A percentile compares a stretch with the other conserved stretches of the same genome.
phyloP scores from a whole-genome alignment of 2,329 filamentous ascomycete species.

The Alternaria sp. region DNA sequence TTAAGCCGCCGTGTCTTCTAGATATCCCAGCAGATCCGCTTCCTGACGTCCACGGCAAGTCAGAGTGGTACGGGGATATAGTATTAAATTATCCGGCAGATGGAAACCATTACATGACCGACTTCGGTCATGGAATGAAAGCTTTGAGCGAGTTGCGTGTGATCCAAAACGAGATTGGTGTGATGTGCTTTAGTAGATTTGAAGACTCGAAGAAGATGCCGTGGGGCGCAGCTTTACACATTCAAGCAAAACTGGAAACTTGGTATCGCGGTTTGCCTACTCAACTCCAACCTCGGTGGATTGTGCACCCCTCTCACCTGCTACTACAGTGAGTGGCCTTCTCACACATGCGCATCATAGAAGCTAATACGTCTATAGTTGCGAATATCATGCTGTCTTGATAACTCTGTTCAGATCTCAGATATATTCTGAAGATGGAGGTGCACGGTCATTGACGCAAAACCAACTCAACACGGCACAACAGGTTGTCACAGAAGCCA shows the following conservation, averaged over 20 bases:
- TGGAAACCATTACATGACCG: background rate
- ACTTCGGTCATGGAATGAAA: conserved; percentile 17
- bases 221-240: conserved; percentile 11
- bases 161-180: conserved; percentile 18
- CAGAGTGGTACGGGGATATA: conserved; percentile 31
- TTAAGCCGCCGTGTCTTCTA: conserved; percentile 17
- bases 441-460: background rate
- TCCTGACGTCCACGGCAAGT: conserved; percentile 18
- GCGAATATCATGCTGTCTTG: conserved; percentile 6
- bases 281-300: conserved; percentile 9
- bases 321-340: conserved; percentile 20
- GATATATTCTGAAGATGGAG: background rate
- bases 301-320: conserved; percentile 20
- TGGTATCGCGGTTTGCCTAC: conserved; percentile 16
- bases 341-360: background rate
- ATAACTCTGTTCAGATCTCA: conserved; percentile 10
- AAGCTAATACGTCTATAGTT: background rate
- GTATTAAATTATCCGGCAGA: conserved; percentile 5
- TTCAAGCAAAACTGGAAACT: conserved; percentile 13
- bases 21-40: conserved; percentile 9
- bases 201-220: conserved; percentile 5
- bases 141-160: conserved; percentile 19
- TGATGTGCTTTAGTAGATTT: conserved; percentile 8
- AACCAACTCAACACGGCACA: background rate
- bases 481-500: conserved; percentile 3